Percentiles rank a stretch among this genome's conserved stretches.
phyloP scores from a whole-genome alignment of 2,329 filamentous ascomycete species.

The Beauveria pseudobassiana region DNA sequence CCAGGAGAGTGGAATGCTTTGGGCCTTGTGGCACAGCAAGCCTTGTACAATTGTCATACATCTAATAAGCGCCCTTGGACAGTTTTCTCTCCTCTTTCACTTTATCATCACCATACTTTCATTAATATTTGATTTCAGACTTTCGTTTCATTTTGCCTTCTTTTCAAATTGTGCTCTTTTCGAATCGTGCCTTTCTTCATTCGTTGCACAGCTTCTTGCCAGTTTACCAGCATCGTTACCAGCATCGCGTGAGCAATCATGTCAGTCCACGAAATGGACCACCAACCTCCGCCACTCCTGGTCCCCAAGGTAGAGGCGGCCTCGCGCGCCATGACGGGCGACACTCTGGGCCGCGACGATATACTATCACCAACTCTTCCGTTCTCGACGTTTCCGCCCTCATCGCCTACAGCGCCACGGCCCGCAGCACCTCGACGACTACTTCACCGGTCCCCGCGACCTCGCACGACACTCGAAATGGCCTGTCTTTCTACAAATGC shows the following conservation, averaged over 20 bases:
- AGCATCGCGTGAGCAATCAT: background rate
- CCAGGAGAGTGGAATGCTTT: no score
- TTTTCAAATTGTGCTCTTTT: no score
- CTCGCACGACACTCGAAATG: slow-evolving; percentile 68
- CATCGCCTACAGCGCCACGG: slow-evolving; percentile 25
- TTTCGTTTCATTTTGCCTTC: background rate
- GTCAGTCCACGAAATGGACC: background rate
- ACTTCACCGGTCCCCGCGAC: slow-evolving; percentile 60
- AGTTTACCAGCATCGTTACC: no score
- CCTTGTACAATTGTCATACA: background rate
- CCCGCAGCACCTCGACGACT: slow-evolving; percentile 48
- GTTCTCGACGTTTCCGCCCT: slow-evolving; percentile 20
- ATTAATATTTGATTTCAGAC: background rate
- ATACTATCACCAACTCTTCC: slow-evolving; percentile 25
- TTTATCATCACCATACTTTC: background rate
- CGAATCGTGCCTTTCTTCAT: background rate
- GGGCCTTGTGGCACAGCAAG: background rate
- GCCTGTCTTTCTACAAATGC: slow-evolving; percentile 67
- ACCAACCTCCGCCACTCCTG: background rate
- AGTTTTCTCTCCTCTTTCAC: background rate
- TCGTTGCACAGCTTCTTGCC: background rate
- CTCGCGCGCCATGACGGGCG: slow-evolving; percentile 2
- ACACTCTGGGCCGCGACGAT: slow-evolving; percentile 10
- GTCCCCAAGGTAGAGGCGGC: background rate
- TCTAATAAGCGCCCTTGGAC: background rate